Base-by-base conservation (phyloP, 2,329 filamentous ascomycete genomes). In the Bipolaris gigantea region DNA sequence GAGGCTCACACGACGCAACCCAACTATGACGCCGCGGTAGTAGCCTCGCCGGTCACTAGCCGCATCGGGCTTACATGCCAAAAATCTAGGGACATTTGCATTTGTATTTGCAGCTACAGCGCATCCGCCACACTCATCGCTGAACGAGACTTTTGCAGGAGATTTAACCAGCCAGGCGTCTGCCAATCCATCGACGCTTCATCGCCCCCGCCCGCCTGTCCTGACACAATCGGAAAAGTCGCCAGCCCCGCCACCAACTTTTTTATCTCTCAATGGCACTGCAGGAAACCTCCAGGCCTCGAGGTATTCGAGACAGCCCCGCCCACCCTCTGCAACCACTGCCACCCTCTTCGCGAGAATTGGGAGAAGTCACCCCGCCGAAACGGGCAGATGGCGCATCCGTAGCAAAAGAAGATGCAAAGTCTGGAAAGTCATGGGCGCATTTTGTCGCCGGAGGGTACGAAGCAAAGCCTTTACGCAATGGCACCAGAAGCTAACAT, bases 381-480 rank as follows among this genome's bases (percentile, higher is more conserved):
- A 77, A 77, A 49, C 69, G 56, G 51, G 68, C 72, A 42, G 71
- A 76, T 75, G 76, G 68, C 42, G 50, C 69, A 2, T 63, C 70
- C 57, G 66, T 78, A 73, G 70, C 72, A 51, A 55, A 66, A 16
- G 69, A 71, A 56, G 67, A 72, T 18, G 65, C 74, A 55, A 73
- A 86, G 16, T 77, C 73, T 71, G 77, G 73, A 66, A 92, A 92
- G 75, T 92, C 91, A 74, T 96, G 91, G 89, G 89, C 92, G 57
- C 92, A 96, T 79, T 88, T 97, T 69, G 83, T 96, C 54, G 92
- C 92, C 50, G 92, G 92, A 81, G 92, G 87, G 91, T 95, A 83
- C 68, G 68, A 51, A 48, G 46, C 40, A 43, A 40, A 35, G 41
- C 34, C 39, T 42, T 33, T 32, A 23, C n/a, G 30, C 84, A n/a